Evolutionary conservation across 306 rosid species (phyloP).

Genomic region (Albizia julibrissin): DNA sequence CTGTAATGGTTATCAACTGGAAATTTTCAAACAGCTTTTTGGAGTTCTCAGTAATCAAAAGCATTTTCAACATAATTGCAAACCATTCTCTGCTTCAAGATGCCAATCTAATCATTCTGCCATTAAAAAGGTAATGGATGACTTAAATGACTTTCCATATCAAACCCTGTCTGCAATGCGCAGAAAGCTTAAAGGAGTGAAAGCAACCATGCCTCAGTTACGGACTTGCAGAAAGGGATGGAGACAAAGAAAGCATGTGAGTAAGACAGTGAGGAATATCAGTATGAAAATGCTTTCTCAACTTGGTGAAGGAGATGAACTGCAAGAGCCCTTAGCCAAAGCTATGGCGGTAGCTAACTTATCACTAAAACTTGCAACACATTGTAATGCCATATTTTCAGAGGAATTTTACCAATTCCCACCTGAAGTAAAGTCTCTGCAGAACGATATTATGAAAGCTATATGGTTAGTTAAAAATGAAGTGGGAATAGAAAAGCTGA

Average conservation of each 20-base stretch:
- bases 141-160: conserved; percentile 48
- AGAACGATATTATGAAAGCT: conserved; percentile 68
- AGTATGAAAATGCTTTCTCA: conserved; percentile 57
- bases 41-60: conserved; percentile 56
- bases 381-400: conserved; percentile 43
- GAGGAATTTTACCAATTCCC: conserved; percentile 59
- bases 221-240: conserved; percentile 49
- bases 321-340: conserved; percentile 68
- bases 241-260: conserved; percentile 41
- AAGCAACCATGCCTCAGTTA: conserved; percentile 50
- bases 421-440: conserved; percentile 63
- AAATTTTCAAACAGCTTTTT: conserved; percentile 43
- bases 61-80: conserved; percentile 43
- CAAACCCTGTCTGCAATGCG: conserved; percentile 69
- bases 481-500: conserved; percentile 44
- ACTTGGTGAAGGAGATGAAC: conserved; percentile 49
- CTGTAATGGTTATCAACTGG: conserved; percentile 29
- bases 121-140: conserved; percentile 43
- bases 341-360: conserved; percentile 85
- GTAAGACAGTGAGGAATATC: conserved; percentile 41
- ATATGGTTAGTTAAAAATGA: conserved; percentile 55
- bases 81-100: conserved; percentile 36
- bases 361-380: conserved; percentile 52
- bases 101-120: conserved; percentile 40
- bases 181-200: conserved; percentile 56